Evolutionary conservation across 2,329 filamentous ascomycete genomes (phyloP).

Genomic region (Pestalotiopsis fici): DNA sequence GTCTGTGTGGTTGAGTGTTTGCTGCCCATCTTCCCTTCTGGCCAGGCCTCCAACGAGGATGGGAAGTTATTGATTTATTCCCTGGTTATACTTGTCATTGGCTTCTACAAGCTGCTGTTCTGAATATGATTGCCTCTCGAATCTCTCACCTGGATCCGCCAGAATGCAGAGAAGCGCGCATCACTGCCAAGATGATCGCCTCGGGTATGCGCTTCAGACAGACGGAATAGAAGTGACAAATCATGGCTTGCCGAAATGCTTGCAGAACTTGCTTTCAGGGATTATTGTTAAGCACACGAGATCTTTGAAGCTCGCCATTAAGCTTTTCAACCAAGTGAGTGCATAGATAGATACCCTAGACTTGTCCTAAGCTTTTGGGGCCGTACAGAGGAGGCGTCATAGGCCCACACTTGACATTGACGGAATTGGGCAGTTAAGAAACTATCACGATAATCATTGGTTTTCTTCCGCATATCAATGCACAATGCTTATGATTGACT

Average conservation of each 20-base stretch:
- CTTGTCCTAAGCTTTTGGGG: too few relatives aligned
- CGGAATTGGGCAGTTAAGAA: too few relatives aligned
- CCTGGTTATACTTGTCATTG: not conserved
- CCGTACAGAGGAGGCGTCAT: too few relatives aligned
- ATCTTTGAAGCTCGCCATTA: constrained; percentile 25
- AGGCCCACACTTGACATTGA: too few relatives aligned
- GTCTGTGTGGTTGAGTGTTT: not conserved
- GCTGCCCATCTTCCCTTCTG: not conserved
- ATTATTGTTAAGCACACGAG: constrained; percentile 20
- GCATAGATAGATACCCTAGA: too few relatives aligned
- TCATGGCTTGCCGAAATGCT: not conserved
- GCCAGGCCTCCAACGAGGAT: not conserved
- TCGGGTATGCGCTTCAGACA: not conserved
- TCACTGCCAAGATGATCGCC: not conserved
- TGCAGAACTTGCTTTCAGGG: too few relatives aligned
- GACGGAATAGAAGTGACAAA: not conserved
- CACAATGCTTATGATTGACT: too few relatives aligned
- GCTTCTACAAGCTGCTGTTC: not conserved
- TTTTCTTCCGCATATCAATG: too few relatives aligned
- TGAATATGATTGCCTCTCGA: not conserved
- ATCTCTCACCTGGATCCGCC: not conserved
- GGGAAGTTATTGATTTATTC: not conserved
- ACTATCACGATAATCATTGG: not conserved
- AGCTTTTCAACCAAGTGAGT: constrained; percentile 9
- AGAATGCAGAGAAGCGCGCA: not conserved